Percentiles rank a stretch among this genome's conserved stretches.
These are phyloP conservation scores for Nitzschia sp. DNA, from an alignment of 108 stramenopile genomes.

Conservation along the genomic window DNA sequence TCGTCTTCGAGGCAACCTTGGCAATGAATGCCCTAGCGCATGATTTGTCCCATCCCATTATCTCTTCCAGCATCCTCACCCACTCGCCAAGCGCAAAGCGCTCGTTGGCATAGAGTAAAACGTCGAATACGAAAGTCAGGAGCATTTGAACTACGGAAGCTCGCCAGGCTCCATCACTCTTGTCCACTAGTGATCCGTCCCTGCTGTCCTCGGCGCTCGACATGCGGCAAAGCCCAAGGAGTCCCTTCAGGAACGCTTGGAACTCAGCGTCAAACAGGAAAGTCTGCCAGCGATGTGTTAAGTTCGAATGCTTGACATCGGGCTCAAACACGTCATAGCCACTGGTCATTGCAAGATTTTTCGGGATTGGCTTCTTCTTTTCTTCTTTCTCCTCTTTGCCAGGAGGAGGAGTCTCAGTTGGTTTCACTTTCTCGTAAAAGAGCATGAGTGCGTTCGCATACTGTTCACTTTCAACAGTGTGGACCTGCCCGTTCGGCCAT, in stretches of 20 bases:
- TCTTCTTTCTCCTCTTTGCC: constrained; percentile 19
- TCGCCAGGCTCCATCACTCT: constrained; percentile 42
- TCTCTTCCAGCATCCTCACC: constrained; percentile 56
- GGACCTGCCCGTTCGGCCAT: constrained; percentile 88
- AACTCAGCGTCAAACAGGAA: constrained; percentile 93
- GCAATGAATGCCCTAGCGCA: constrained; percentile 51
- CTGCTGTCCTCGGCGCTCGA: neutral
- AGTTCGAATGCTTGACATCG: constrained; percentile 80
- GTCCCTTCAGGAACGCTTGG: constrained; percentile 79
- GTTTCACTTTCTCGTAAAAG: constrained; percentile 95
- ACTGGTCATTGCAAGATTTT: constrained; percentile 36
- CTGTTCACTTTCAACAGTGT: constrained; percentile 92
- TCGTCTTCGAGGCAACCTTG: constrained; percentile 66
- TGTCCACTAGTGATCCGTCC: constrained; percentile 2
- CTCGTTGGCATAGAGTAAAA: constrained; percentile 74
- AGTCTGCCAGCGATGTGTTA: constrained; percentile 83
- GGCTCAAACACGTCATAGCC: constrained; percentile 85
- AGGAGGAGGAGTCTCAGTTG: constrained; percentile 38
- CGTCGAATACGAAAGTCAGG: constrained; percentile 72
- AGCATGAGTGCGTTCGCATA: constrained; percentile 97
- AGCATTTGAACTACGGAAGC: constrained; percentile 54
- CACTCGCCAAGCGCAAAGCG: constrained; percentile 52
- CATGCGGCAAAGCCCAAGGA: constrained; percentile 62
- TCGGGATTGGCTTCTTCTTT: constrained; percentile 5
- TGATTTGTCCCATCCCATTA: constrained; percentile 44